A percentile compares a stretch with the other conserved stretches of the same genome.
These are phyloP conservation scores for Boletellus sp. DNA, from an alignment of 768 basidiomycete genomes.

Conservation along the genomic window DNA sequence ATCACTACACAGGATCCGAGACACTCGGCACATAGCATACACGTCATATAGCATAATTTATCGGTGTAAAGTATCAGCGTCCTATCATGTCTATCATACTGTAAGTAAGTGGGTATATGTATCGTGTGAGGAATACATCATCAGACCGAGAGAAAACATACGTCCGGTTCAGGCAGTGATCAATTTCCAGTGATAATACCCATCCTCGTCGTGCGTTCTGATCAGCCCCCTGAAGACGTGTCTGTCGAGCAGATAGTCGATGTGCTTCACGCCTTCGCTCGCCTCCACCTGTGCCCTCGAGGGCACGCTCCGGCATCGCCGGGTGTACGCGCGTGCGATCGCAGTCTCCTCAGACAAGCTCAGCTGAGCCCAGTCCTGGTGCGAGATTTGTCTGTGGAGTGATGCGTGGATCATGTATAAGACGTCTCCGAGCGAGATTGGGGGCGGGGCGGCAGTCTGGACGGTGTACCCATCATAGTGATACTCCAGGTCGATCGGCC, in stretches of 20 bases:
- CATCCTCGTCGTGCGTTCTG: constrained; percentile 28
- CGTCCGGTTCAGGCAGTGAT: constrained; percentile 15
- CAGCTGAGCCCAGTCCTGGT: constrained; percentile 34
- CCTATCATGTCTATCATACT: not conserved
- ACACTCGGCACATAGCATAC: not conserved
- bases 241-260: constrained; percentile 37
- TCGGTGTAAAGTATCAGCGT: no score
- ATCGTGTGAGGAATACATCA: not conserved
- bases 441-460: constrained; percentile 26
- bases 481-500: constrained; percentile 55
- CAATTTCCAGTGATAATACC: constrained; percentile 28
- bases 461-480: constrained; percentile 26
- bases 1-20: not conserved
- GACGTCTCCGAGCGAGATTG: constrained; percentile 59
- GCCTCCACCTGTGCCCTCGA: constrained; percentile 31
- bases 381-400: constrained; percentile 42
- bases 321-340: constrained; percentile 36
- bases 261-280: constrained; percentile 36
- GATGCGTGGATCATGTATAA: constrained; percentile 46
- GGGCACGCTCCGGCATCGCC: constrained; percentile 30
- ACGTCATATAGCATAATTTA: constrained; percentile 1
- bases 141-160: no score
- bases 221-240: constrained; percentile 37
- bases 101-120: constrained; percentile 1
- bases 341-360: constrained; percentile 26